Conservation (phyloP, 805 yeast genomes). For the Candida taoyuanica region DNA sequence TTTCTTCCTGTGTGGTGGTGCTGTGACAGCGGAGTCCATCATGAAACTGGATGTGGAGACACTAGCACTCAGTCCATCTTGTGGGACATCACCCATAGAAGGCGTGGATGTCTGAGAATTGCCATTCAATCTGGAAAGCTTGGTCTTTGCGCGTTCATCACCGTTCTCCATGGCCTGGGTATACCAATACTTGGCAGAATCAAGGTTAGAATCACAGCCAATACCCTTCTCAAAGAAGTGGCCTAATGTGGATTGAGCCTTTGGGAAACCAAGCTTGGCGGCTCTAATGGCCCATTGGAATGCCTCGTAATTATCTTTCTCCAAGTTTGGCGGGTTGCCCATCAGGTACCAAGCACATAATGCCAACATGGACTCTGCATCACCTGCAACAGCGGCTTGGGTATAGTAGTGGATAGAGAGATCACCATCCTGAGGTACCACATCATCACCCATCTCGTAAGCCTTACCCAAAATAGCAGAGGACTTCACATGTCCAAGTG, state of each 20-base stretch:
- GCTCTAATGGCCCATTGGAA: conserved; percentile 93
- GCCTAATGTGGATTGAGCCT: conserved; percentile 83
- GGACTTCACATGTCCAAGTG: conserved; percentile 77
- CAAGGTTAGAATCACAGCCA: conserved; percentile 62
- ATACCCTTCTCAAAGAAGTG: conserved; percentile 83
- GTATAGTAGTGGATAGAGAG: conserved; percentile 90
- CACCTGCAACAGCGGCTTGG: conserved; percentile 84
- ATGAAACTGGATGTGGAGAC: conserved; percentile 4
- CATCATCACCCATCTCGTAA: conserved; percentile 69
- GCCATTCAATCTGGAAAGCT: conserved; percentile 21
- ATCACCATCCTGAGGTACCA: conserved; percentile 73
- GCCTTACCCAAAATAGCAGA: conserved; percentile 75
- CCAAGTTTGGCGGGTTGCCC: conserved; percentile 81
- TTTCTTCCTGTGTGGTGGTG: conserved; percentile 1
- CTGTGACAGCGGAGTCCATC: conserved; percentile 1
- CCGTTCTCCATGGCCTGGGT: conserved; percentile 63
- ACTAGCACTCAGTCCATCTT: not conserved
- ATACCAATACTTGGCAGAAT: conserved; percentile 71
- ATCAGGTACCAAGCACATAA: conserved; percentile 96
- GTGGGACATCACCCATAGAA: not conserved
- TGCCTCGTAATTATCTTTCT: conserved; percentile 76
- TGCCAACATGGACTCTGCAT: conserved; percentile 85
- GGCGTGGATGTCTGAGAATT: not conserved
- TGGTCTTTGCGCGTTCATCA: conserved; percentile 44
- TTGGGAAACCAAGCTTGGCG: conserved; percentile 66